Evolutionary conservation across 2,329 filamentous ascomycete species (phyloP), one percentile per base, ranked within the genome.

Genomic region (Orbilia quercus): DNA sequence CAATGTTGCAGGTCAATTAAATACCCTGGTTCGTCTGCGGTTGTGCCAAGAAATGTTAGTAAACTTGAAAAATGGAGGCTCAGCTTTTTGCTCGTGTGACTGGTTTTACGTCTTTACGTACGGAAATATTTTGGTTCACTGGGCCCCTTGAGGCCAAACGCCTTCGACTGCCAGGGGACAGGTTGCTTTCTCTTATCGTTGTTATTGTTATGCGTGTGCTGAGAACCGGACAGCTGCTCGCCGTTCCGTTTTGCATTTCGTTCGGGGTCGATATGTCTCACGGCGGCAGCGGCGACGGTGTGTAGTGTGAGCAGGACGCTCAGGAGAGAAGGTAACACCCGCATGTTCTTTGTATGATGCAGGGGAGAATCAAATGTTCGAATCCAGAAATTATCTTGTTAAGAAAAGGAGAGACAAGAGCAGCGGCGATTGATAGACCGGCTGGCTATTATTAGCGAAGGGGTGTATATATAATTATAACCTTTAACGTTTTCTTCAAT

Each of bases 61-160:
- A 31, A 31, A 31, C 4, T 9, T 4, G 9, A 31, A 9, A 31
- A 31, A 31, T 4, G 28, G 28, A 31, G 28, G 28, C 28, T 4
- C 9, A 31, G 28, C 28, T n/a, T n/a, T n/a, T n/a, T 31, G 28
- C 28, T 31, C 28, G 28, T 31, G 28, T 31, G 28, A 31, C n/a
- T n/a, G n/a, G n/a, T n/a, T n/a, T n/a, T n/a, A n/a, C n/a, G n/a
- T n/a, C n/a, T n/a, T n/a, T n/a, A n/a, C 51, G 9, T 55, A 72
- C 66, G 58, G 44, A 72, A 72, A 47, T 72, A 72, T 38, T 72
- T 72, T 16, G 45, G 59, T 38, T 72, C 67, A 25, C 23, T 65
- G 1, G 31, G 7, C 2, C 36, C 34, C 11, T 16, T 45, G 1
- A 7, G 5, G n/a, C n/a, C 12, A 12, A 7, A 38, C 7, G 22